These are phyloP conservation scores for Pelargonium myrrhifolium DNA, from an alignment of 441 rosid species.

Conservation along the genomic window DNA sequence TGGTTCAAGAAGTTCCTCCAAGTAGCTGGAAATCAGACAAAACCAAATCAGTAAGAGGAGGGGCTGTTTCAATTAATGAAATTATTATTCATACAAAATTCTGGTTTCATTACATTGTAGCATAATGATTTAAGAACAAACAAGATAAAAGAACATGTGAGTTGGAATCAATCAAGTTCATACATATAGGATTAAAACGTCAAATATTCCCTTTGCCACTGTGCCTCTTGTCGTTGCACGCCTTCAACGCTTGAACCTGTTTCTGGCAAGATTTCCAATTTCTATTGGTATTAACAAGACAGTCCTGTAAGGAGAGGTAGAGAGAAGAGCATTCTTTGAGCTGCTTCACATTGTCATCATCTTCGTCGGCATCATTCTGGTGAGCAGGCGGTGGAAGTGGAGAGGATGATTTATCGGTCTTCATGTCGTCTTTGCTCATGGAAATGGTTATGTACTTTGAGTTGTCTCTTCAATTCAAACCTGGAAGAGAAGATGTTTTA, in stretches of 20 bases:
- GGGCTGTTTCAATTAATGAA: background rate
- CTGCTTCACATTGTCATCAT: background rate
- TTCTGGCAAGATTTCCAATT: background rate
- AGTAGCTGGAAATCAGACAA: background rate
- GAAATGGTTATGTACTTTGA: background rate
- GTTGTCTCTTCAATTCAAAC: background rate
- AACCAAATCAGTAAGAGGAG: background rate
- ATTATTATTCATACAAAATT: background rate
- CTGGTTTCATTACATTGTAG: background rate
- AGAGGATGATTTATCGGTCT: background rate
- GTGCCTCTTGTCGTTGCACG: background rate
- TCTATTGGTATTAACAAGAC: background rate
- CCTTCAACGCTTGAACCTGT: background rate
- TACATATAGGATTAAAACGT: background rate
- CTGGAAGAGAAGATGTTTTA: too few relatives aligned
- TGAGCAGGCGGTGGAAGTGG: background rate
- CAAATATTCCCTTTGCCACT: background rate
- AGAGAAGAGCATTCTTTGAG: background rate
- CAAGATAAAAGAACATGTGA: background rate
- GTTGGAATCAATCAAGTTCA: background rate
- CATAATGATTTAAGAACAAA: background rate
- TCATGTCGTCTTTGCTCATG: background rate
- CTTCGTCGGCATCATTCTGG: background rate
- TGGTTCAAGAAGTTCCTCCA: constrained; percentile 17
- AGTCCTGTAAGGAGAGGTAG: background rate